Percentiles rank a stretch among this genome's conserved stretches.
These are phyloP conservation scores for Mrakia gelida DNA, from an alignment of 768 basidiomycete species.

Conservation along the genomic window DNA sequence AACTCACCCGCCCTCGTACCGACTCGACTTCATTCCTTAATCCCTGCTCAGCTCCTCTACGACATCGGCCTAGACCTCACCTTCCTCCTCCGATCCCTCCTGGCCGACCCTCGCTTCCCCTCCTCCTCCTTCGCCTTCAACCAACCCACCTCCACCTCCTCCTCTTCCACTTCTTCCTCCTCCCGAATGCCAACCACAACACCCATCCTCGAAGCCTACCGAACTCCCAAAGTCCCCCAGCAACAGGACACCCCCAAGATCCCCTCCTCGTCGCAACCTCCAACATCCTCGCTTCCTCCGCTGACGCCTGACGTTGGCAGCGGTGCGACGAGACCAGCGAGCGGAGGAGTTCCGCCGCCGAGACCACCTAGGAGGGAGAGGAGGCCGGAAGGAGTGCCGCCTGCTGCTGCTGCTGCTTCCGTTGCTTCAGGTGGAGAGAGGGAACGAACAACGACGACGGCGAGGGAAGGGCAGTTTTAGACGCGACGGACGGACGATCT, in stretches of 20 bases:
- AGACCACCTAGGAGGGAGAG: slow-evolving; percentile 26
- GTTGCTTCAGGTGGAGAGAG: not conserved
- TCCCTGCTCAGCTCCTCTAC: slow-evolving; percentile 64
- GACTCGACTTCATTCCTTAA: not conserved
- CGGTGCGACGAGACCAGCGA: not conserved
- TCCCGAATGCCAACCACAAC: not conserved
- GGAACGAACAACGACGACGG: not conserved
- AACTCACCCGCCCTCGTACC: too few relatives aligned
- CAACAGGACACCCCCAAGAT: not conserved
- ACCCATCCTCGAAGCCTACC: slow-evolving; percentile 7
- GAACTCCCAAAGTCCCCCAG: not conserved
- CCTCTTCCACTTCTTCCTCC: not conserved
- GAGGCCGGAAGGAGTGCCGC: not conserved
- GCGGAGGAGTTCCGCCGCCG: slow-evolving; percentile 16
- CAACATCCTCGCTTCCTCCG: not conserved
- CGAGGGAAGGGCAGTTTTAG: not conserved
- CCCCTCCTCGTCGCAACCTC: not conserved
- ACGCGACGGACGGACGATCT: not conserved
- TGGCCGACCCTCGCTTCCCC: not conserved
- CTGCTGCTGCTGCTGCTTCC: not conserved
- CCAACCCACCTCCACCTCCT: not conserved
- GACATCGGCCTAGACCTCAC: slow-evolving; percentile 93
- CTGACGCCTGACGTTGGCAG: not conserved
- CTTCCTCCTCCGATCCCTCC: slow-evolving; percentile 64
- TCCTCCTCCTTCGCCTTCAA: not conserved